Evolutionary conservation across 2,329 filamentous ascomycete genomes (phyloP), one percentile per base, ranked within the genome.

Genomic region (Mycogone perniciosa): DNA sequence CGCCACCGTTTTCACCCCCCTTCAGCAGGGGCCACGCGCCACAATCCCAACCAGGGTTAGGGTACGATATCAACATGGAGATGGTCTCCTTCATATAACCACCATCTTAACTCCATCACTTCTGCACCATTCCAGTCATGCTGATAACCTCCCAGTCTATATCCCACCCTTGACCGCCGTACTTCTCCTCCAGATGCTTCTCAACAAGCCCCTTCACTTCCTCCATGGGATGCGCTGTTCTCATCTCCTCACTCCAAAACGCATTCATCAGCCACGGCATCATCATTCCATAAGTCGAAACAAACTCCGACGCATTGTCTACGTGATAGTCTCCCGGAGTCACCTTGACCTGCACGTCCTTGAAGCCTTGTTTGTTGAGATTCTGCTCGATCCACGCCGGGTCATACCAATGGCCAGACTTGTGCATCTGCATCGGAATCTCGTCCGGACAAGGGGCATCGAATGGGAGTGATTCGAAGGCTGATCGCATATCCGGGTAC

Each of bases 401-500:
- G 9, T 73, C 67, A 20, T 64, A 56, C 71, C 73, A 76, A 30
- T 65, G 56, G 2, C 67, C 65, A 46, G 69, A 67, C 1, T 58
- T 48, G 50, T 76, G 70, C 29, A 67, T 62, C 45, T 73, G 70
- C 68, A 72, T 67, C 0, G 64, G 62, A 26, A 71, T 39, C 5
- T 57, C 50, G 10, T 60, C 49, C 0, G 69, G 65, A 31, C 69
- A 63, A 4, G 70, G 67, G 0, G 70, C 66, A 0, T 67, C 59
- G 34, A 72, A 73, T 0, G 72, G 67, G 38, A 76, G 65, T 0
- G 68, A 63, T 10, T 56, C 59, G 35, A 77, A 71, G 7, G 71
- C 71, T 0, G 62, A 61, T 9, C 62, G 59, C 31, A 75, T 35
- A 31, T 75, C 71, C 0, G 63, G 58, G 3, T 60, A 41, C 71